phyloP scores from a whole-genome alignment of 306 rosid genomes.

The Canavalia ensiformis region DNA sequence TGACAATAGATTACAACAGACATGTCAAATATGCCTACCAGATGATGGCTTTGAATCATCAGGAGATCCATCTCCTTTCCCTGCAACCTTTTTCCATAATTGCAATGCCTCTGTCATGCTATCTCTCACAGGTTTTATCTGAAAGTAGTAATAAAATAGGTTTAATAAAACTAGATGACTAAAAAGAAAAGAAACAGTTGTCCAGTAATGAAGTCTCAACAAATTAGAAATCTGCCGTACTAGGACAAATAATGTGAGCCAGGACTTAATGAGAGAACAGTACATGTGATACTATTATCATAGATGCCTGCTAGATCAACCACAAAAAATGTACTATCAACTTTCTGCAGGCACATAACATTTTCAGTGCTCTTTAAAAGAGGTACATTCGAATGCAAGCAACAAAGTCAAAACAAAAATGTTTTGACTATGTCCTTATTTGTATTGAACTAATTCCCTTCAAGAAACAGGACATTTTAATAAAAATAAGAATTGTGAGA shows the following conservation, averaged over 20 bases:
- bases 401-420: background rate
- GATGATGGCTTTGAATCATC: conserved; percentile 64
- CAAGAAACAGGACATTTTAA: background rate
- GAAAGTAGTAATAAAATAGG: conserved; percentile 47
- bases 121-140: conserved; percentile 97
- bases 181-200: conserved; percentile 38
- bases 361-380: background rate
- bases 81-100: conserved; percentile 83
- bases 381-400: conserved; percentile 32
- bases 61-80: conserved; percentile 74
- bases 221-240: conserved; percentile 26
- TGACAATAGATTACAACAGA: conserved; percentile 31
- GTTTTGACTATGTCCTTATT: background rate
- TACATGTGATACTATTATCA: conserved; percentile 12
- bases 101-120: conserved; percentile 94
- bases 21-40: conserved; percentile 57
- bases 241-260: conserved; percentile 18
- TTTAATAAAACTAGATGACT: background rate
- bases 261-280: conserved; percentile 26
- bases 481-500: conserved; percentile 10
- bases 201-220: conserved; percentile 34
- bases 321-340: conserved; percentile 30
- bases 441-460: conserved; percentile 27
- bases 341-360: conserved; percentile 28
- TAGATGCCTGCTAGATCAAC: conserved; percentile 31